Evolutionary conservation across 805 yeast species (phyloP), one percentile per base, ranked within the genome.

Genomic region (Kazachstania bromeliacearum): DNA sequence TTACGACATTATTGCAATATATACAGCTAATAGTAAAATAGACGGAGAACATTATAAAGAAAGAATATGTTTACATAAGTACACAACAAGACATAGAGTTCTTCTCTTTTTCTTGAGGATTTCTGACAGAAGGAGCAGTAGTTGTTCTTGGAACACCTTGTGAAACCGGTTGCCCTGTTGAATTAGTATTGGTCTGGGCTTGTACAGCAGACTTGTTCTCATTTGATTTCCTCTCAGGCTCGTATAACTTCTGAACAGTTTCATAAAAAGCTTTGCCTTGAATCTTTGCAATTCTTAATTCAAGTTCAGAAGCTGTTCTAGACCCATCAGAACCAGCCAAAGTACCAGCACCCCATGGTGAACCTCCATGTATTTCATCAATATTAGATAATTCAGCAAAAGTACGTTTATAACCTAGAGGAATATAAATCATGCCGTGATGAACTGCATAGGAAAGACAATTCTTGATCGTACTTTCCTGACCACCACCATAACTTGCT

Each of bases 321-420:
- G 82, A 71, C 34, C 94, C 94, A 53, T 80, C 89, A 35, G 70
- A 66, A 34, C 76, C 83, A 21, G 94, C 87, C 51, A 70, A 66
- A 26, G 83, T 64, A 47, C 94, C 94, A 23, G 94, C 81, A 57
- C 94, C 95, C 85, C 87, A 85, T 31, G 94, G 74, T 16, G 87
- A 73, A 38, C 82, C 83, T 45, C 94, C 94, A 55, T 80, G 94
- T 34, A 75, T 68, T 63, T 81, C 85, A 3, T 68, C 72, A 30
- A 78, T 51, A 60, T 67, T 68, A 29, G 81, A 61, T 44, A 78
- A 51, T 46, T 69, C 68, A 8, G 70, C 68, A 59, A 77, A 78
- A 4, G 71, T 64, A 42, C 66, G 57, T 43, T 67, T 71, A 64
- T 77, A 84, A 42, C 94, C 94, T 47, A 83, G 67, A 42, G 94